These are phyloP conservation scores for Hypomontagnella submonticulosa DNA, from an alignment of 495 filamentous ascomycete genomes.

Conservation along the genomic window DNA sequence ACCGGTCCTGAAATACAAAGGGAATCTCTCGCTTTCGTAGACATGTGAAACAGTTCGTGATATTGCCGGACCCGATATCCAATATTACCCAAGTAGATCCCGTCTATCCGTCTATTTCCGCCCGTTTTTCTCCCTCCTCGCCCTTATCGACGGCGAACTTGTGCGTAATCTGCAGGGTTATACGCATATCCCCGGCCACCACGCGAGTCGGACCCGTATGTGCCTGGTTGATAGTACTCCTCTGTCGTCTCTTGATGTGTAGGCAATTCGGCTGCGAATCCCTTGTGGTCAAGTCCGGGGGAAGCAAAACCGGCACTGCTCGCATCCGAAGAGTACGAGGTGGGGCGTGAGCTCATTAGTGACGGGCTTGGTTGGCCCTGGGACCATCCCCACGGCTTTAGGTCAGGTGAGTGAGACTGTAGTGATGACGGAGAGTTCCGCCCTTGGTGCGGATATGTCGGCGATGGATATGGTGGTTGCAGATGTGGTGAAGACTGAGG, in stretches of 20 bases:
- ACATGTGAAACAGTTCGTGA: slow-evolving; percentile 5
- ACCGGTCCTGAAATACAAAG: slow-evolving; percentile 5
- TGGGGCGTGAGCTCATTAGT: slow-evolving; percentile 46
- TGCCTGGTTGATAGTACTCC: slow-evolving; percentile 48
- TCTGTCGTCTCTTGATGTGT: slow-evolving; percentile 55
- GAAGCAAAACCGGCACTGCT: slow-evolving; percentile 47
- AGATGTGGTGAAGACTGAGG: slow-evolving; percentile 40
- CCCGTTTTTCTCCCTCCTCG: not conserved
- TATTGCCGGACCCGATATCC: slow-evolving; percentile 18
- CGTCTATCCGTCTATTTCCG: slow-evolving; percentile 10
- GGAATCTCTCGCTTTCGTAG: slow-evolving; percentile 9
- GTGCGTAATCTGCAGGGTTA: slow-evolving; percentile 59
- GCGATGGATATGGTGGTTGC: slow-evolving; percentile 40
- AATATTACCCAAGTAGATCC: slow-evolving; percentile 5
- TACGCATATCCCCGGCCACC: slow-evolving; percentile 49
- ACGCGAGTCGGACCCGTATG: slow-evolving; percentile 39
- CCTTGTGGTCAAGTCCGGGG: slow-evolving; percentile 51
- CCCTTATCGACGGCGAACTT: slow-evolving; percentile 27
- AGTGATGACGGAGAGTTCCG: slow-evolving; percentile 48
- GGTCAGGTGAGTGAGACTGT: slow-evolving; percentile 46
- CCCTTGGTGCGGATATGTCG: slow-evolving; percentile 30
- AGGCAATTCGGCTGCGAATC: slow-evolving; percentile 48
- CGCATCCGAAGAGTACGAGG: slow-evolving; percentile 47
- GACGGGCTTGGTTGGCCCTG: slow-evolving; percentile 49
- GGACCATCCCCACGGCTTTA: slow-evolving; percentile 43